Evolutionary conservation across 306 rosid genomes (phyloP), one percentile per base, ranked within the genome.

Genomic region (Prunus mira): DNA sequence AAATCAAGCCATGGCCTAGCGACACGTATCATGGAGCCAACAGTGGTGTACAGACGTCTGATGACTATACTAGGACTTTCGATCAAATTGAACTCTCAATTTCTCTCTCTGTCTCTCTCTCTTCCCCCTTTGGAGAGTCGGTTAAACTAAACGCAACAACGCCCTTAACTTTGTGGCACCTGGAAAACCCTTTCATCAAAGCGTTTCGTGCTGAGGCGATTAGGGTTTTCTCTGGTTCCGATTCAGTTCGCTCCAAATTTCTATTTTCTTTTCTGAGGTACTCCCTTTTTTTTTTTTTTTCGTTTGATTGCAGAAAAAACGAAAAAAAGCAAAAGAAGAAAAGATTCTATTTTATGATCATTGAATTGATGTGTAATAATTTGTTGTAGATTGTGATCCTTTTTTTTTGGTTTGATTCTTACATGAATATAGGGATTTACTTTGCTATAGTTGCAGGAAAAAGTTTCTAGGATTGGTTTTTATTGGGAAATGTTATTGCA

Each of bases 221-320:
- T 71, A 71, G 63, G 64, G 75, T 71, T 54, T 32, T 32, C 57
- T 68, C 14, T 17, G 58, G 43, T 49, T 51, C 47, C 47, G 22
- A 9, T 67, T 46, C 51, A 41, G 22, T 41, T 61, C 18, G 19
- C 38, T 60, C 38, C 38, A 28, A 38, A 60, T 25, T 60, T 57
- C 63, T 57, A 57, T 12, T 57, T 57, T 12, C 63, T 57, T 22
- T 54, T 10, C 63, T 4, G 9, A 60, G 65, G 65, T 58, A 58
- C 30, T 7, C 9, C 2, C 0, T 34, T 6, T 0, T 38, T 30
- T 3, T 30, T 57, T 22, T 3, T 58, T 19, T 56, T n/a, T 18
- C 57, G 6, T 51, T 52, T 68, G 12, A 45, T 45, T 32, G 32
- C 41, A 27, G 45, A 9, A 27, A 14, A 13, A 6, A 38, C 43